Base-by-base conservation (phyloP, 129 eudicot species). In the Solidago caesia region DNA sequence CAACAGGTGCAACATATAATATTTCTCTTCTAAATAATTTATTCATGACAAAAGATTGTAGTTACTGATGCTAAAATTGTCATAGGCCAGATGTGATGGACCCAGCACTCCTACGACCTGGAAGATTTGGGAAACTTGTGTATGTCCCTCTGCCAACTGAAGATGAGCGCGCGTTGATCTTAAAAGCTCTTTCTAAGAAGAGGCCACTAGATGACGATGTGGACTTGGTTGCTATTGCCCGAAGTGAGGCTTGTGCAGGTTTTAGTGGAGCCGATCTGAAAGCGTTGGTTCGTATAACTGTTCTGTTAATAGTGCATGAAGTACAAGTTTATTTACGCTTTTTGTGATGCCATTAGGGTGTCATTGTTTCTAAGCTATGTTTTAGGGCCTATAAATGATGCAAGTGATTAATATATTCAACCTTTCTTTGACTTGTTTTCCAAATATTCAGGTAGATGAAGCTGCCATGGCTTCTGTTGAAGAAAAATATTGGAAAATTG, bases 231-330 rank as follows among this genome's bases (percentile, higher is more conserved):
- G 86, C 90, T 42, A 73, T 92, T 46, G 97, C 83, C 27, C 75
- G 51, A 68, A 81, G 78, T 44, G 64, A 65, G 46, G 81, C 81
- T 66, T 91, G 97, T 78, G 78, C 81, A 49, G 79, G 85, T 58
- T 72, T 91, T 33, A 91, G 97, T 78, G 97, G 97, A 55, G 96
- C 96, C 66, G 96, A 89, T 77, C 97, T 91, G 66, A 60, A 72
- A 55, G 77, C 80, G 27, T 74, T 92, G 86, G 97, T 92, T 56
- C 52, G 87, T 43, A n/a, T 64, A 49, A 51, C 21, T 8, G 12
- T 21, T 8, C 14, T 26, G 25, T 6, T 65, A 13, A 7, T 69
- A 7, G 9, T 15, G 64, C 64, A 21, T 58, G 10, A 11, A 1
- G 4, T 52, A 12, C 58, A 52, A 52, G 58, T 65, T 65, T 39